Conservation (phyloP, 352 stramenopile species). For the Phytophthora citricola region DNA sequence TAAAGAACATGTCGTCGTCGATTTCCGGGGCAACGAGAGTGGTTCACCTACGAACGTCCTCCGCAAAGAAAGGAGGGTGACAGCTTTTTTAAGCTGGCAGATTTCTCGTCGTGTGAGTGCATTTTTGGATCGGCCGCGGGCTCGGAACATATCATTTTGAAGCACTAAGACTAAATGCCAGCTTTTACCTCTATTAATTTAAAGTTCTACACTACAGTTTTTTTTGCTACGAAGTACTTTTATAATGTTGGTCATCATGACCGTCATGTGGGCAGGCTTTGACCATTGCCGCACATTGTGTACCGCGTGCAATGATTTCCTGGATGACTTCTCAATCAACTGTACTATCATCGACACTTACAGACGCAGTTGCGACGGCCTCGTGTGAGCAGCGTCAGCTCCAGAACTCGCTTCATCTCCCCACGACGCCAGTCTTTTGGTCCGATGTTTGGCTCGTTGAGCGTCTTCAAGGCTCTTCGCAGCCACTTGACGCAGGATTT, state of each 20-base stretch:
- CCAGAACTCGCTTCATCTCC: conserved; percentile 23
- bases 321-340: too few relatives aligned
- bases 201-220: too few relatives aligned
- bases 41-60: background rate
- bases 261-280: too few relatives aligned
- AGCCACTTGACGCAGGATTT: conserved; percentile 51
- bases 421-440: conserved; percentile 66
- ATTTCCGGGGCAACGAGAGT: conserved; percentile 9
- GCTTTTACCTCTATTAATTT: too few relatives aligned
- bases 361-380: conserved; percentile 67
- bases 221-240: too few relatives aligned
- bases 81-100: conserved; percentile 10
- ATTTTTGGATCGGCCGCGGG: background rate
- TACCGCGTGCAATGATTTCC: too few relatives aligned
- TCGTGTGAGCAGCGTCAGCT: background rate
- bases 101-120: conserved; percentile 11
- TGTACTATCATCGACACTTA: conserved; percentile 23
- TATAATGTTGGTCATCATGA: too few relatives aligned
- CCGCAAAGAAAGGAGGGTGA: background rate
- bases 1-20: conserved; percentile 8
- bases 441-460: conserved; percentile 62
- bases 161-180: background rate
- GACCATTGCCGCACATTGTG: too few relatives aligned
- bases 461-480: conserved; percentile 61
- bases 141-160: background rate